Conservation (phyloP, 371 early-diverging fungal genomes). For the Mortierella sp. region DNA sequence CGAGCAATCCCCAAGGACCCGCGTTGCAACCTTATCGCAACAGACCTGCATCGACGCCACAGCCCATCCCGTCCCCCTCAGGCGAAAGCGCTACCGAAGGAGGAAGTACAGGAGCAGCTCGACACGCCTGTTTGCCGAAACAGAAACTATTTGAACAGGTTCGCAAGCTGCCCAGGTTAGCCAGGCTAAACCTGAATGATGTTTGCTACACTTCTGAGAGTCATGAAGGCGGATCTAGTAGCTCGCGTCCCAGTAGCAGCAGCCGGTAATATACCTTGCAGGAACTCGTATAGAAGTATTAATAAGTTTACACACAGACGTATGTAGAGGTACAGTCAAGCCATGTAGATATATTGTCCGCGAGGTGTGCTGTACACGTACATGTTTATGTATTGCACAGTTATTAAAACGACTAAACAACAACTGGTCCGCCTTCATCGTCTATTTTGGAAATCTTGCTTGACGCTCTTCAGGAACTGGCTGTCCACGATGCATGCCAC, state of each 20-base stretch:
- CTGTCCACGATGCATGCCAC: slow-evolving; percentile 53
- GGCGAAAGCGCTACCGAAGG: background rate
- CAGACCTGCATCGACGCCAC: slow-evolving; percentile 5
- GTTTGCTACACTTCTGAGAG: slow-evolving; percentile 21
- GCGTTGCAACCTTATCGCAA: slow-evolving; percentile 23
- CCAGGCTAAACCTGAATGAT: slow-evolving; percentile 33
- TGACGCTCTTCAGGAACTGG: slow-evolving; percentile 54
- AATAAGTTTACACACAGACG: no score
- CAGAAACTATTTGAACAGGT: slow-evolving; percentile 36
- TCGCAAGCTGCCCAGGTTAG: slow-evolving; percentile 16
- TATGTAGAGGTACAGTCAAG: no score
- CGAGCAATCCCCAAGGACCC: background rate
- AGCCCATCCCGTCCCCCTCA: background rate
- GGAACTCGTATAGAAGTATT: no score
- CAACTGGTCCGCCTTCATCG: no score
- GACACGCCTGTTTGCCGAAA: slow-evolving; percentile 10
- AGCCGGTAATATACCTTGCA: no score
- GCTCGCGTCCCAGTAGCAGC: no score
- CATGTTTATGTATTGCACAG: no score
- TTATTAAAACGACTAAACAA: no score
- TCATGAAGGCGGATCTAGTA: background rate
- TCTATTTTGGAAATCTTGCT: slow-evolving; percentile 29
- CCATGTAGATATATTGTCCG: no score
- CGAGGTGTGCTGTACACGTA: no score
- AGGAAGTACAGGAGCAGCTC: background rate